phyloP scores from a whole-genome alignment of 1,139 yeast species.

The Schizosaccharomyces versatilis region DNA sequence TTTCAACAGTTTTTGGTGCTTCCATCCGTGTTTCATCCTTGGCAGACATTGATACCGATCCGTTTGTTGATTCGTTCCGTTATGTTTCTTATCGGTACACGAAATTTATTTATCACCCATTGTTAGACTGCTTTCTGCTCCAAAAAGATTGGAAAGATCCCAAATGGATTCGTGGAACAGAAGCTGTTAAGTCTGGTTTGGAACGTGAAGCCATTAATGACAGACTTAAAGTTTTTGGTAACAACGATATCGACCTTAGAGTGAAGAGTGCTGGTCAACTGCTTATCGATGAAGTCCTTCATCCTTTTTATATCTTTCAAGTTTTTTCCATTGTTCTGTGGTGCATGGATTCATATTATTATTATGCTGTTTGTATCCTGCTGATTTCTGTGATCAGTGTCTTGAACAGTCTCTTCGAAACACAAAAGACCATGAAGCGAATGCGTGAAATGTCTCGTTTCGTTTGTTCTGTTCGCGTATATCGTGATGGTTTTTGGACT shows the following conservation, averaged over 20 bases:
- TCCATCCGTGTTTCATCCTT: conserved; percentile 16
- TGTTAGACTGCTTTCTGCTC: conserved; percentile 65
- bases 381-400: conserved; percentile 65
- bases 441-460: conserved; percentile 53
- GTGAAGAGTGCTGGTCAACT: conserved; percentile 47
- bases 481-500: conserved; percentile 87
- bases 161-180: conserved; percentile 37
- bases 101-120: conserved; percentile 60
- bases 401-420: conserved; percentile 58
- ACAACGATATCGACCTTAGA: conserved; percentile 49
- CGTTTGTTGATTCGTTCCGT: conserved; percentile 46
- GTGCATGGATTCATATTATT: conserved; percentile 78
- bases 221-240: conserved; percentile 52
- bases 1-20: conserved; percentile 38
- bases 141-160: conserved; percentile 72
- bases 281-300: conserved; percentile 61
- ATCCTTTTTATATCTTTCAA: conserved; percentile 87
- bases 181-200: conserved; percentile 44
- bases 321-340: conserved; percentile 75
- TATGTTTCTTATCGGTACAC: conserved; percentile 64
- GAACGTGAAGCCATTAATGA: conserved; percentile 47
- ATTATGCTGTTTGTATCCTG: conserved; percentile 82
- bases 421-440: conserved; percentile 50
- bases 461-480: conserved; percentile 62
- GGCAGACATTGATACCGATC: conserved; percentile 20